Conservation (phyloP, 805 yeast genomes). For the Middelhovenomyces tepae region DNA sequence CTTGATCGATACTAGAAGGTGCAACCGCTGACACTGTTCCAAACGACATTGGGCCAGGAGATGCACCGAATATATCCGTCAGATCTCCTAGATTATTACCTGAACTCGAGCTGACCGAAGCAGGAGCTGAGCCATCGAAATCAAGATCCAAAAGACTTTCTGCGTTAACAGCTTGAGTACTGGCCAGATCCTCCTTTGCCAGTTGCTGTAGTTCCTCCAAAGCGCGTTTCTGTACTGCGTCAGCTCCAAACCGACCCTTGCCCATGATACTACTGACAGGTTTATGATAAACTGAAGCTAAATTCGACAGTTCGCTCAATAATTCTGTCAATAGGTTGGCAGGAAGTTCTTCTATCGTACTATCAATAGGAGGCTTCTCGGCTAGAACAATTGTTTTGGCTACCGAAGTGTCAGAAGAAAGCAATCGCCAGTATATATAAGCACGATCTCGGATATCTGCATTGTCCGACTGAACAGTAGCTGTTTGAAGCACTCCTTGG, state of each 20-base stretch:
- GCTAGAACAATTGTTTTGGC: conserved; percentile 53
- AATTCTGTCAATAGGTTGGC: conserved; percentile 60
- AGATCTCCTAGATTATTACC: conserved; percentile 49
- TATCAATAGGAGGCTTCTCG: conserved; percentile 59
- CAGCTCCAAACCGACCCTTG: conserved; percentile 33
- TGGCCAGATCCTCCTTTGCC: conserved; percentile 66
- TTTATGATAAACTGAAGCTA: conserved; percentile 83
- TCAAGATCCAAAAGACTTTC: conserved; percentile 84
- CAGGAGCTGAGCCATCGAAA: conserved; percentile 38
- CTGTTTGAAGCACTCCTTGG: conserved; percentile 68
- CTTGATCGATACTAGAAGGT: not conserved
- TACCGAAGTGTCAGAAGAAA: conserved; percentile 73
- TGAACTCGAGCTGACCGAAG: conserved; percentile 15
- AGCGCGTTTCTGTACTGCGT: conserved; percentile 36
- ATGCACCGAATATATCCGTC: conserved; percentile 50
- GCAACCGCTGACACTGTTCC: conserved; percentile 4
- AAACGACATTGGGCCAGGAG: conserved; percentile 14
- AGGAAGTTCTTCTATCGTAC: conserved; percentile 65
- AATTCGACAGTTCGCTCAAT: conserved; percentile 66
- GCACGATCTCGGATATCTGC: conserved; percentile 88
- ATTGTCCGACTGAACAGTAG: conserved; percentile 69
- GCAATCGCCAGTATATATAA: conserved; percentile 75
- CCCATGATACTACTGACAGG: conserved; percentile 62
- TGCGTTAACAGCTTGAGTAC: conserved; percentile 39
- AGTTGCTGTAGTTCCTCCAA: conserved; percentile 69